Conservation (phyloP, 306 rosid genomes). For the Dryas octopetala region DNA sequence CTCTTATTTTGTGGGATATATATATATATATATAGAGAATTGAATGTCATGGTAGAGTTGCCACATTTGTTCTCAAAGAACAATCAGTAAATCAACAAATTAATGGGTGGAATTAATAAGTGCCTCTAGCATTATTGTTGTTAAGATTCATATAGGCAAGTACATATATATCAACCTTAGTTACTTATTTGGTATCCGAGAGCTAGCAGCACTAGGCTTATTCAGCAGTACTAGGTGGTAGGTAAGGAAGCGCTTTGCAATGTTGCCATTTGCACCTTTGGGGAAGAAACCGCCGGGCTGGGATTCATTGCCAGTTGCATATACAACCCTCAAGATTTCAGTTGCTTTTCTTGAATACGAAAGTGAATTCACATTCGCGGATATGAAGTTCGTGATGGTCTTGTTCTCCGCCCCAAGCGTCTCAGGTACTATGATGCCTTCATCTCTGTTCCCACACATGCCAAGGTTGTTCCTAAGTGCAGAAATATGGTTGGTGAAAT, state of each 20-base stretch:
- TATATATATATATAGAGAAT: too few species aligned
- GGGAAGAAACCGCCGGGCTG: slow-evolving; percentile 30
- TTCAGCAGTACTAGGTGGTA: too few species aligned
- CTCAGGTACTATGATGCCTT: slow-evolving; percentile 28
- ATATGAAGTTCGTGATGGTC: slow-evolving; percentile 27
- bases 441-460: slow-evolving; percentile 32
- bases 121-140: too few species aligned
- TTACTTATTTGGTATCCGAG: too few species aligned
- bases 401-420: slow-evolving; percentile 26
- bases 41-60: too few species aligned
- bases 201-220: too few species aligned
- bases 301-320: slow-evolving; percentile 21
- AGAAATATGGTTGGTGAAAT: slow-evolving; percentile 15
- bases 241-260: slow-evolving; percentile 14
- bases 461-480: slow-evolving; percentile 19
- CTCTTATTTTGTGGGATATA: too few species aligned
- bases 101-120: too few species aligned
- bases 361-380: slow-evolving; percentile 24
- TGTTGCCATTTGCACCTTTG: slow-evolving; percentile 26
- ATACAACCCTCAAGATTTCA: slow-evolving; percentile 23
- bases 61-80: too few species aligned
- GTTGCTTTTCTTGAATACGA: slow-evolving; percentile 21
- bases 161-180: too few species aligned
- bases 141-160: too few species aligned
- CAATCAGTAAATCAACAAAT: too few species aligned